Conservation (phyloP, 345 rosid genomes). For the Eucalyptus pauciflora region DNA sequence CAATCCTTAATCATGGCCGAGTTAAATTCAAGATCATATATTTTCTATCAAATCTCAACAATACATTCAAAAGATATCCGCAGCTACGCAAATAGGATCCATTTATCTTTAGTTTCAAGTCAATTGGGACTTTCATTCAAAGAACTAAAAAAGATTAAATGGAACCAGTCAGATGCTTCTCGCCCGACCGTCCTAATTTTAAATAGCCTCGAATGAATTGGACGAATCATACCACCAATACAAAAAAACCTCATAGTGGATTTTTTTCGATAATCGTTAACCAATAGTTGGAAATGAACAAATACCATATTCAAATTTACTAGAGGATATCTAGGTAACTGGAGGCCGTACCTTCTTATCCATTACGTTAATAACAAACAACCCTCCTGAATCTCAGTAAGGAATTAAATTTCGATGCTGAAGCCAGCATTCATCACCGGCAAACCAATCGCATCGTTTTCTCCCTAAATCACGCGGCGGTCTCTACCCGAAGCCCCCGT, state of each 20-base stretch:
- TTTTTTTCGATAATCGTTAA: not conserved
- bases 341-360: not conserved
- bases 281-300: fast-evolving
- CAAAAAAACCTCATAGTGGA: fast-evolving
- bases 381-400: not conserved
- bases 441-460: not conserved
- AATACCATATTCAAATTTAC: not conserved
- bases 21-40: not conserved
- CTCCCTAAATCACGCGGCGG: not conserved
- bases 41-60: not conserved
- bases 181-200: fast-evolving
- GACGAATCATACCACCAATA: not conserved
- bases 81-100: not conserved
- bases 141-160: not conserved
- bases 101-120: not conserved
- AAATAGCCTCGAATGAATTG: too few relatives aligned
- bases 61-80: not conserved
- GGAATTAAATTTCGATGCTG: not conserved
- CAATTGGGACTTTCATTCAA: not conserved
- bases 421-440: not conserved
- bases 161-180: not conserved
- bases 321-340: not conserved
- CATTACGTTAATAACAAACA: not conserved
- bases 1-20: not conserved
- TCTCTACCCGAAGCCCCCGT: not conserved